Evolutionary conservation across 371 early-diverging fungal genomes (phyloP).

Genomic region (Apophysomyces trapeziformis): DNA sequence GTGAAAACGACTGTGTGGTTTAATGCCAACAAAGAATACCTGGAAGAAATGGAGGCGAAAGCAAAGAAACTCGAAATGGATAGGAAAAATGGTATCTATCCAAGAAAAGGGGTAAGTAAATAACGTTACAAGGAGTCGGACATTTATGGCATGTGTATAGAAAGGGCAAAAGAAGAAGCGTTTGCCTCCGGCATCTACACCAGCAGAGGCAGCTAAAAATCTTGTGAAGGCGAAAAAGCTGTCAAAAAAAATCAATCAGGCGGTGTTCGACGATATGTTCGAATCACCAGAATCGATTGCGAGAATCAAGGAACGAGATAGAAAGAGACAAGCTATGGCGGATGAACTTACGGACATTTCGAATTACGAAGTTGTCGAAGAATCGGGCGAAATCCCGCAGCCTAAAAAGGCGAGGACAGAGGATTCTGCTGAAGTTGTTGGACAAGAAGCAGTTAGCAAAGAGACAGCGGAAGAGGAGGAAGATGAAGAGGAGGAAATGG

Average conservation of each 20-base stretch:
- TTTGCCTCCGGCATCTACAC: constrained; percentile 47
- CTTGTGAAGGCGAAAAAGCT: constrained; percentile 66
- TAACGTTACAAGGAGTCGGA: not conserved
- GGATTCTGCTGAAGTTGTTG: constrained; percentile 11
- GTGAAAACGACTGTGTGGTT: constrained; percentile 86
- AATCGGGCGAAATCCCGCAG: constrained; percentile 40
- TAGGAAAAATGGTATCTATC: constrained; percentile 52
- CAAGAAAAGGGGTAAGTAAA: constrained; percentile 47
- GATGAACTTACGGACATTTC: constrained; percentile 33
- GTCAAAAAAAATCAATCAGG: constrained; percentile 93
- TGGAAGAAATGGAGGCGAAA: constrained; percentile 73
- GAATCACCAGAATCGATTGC: constrained; percentile 56
- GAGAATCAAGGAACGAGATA: constrained; percentile 47
- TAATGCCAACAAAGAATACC: constrained; percentile 83
- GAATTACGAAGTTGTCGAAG: constrained; percentile 50
- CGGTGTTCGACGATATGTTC: constrained; percentile 77
- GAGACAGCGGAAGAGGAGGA: constrained; percentile 41
- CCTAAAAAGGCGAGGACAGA: constrained; percentile 22
- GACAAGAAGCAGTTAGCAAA: constrained; percentile 18
- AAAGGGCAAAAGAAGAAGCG: constrained; percentile 38
- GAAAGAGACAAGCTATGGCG: constrained; percentile 19
- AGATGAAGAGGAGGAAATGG: constrained; percentile 53
- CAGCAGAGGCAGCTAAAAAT: constrained; percentile 81
- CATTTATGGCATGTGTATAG: constrained; percentile 19
- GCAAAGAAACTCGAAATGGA: constrained; percentile 49